Conservation (phyloP, 2,329 filamentous ascomycete genomes). For the Sporothrix brunneoviolacea region DNA sequence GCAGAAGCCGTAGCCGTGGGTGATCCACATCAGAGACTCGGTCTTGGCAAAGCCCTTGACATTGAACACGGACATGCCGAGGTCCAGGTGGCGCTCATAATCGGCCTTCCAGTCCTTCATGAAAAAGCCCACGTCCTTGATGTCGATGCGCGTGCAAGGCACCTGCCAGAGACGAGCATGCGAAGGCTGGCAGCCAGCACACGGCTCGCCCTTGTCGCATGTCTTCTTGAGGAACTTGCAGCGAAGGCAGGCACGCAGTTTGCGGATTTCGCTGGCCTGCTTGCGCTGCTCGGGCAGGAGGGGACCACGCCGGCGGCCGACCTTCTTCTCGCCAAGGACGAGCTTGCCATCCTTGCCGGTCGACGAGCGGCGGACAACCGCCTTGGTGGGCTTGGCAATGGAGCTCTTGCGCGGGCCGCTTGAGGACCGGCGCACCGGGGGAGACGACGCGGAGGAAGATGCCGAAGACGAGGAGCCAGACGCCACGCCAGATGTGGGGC, state of each 20-base stretch:
- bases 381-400: constrained; percentile 74
- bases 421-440: constrained; percentile 60
- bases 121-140: constrained; percentile 97
- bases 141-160: constrained; percentile 94
- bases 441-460: constrained; percentile 53
- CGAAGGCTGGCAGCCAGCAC: constrained; percentile 88
- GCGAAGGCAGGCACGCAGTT: constrained; percentile 83
- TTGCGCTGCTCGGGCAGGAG: constrained; percentile 89
- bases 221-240: constrained; percentile 99
- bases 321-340: constrained; percentile 71
- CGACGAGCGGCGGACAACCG: constrained; percentile 72
- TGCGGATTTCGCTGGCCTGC: constrained; percentile 94
- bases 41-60: constrained; percentile 75
- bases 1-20: constrained; percentile 90
- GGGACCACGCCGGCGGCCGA: constrained; percentile 83
- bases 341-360: constrained; percentile 69
- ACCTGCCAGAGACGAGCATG: constrained; percentile 96
- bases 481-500: constrained; percentile 19
- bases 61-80: constrained; percentile 86
- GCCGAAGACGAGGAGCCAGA: neutral
- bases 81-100: constrained; percentile 81
- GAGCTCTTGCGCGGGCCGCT: constrained; percentile 64
- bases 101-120: constrained; percentile 99
- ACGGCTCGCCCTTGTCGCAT: constrained; percentile 95
- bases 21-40: constrained; percentile 77